phyloP scores from a whole-genome alignment of 2,329 filamentous ascomycete genomes.

The Thelonectria discophora region DNA sequence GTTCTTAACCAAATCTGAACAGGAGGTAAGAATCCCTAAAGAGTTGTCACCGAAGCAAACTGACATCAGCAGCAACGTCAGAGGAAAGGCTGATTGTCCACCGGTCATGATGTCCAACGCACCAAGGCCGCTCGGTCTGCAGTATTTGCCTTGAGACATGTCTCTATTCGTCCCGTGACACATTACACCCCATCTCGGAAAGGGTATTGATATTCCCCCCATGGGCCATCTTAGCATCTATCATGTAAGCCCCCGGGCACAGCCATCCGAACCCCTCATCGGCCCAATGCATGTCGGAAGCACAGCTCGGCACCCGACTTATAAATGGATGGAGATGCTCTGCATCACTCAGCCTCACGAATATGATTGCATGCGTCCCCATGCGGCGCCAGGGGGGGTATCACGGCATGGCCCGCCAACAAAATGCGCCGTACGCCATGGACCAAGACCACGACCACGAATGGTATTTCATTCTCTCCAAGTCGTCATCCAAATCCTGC shows the following conservation, averaged over 20 bases:
- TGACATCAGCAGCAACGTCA: too few species aligned
- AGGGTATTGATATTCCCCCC: not conserved
- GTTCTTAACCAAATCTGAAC: too few species aligned
- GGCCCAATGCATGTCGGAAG: conserved; percentile 7
- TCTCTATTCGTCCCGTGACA: too few species aligned
- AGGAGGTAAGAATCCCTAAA: too few species aligned
- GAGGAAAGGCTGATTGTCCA: too few species aligned
- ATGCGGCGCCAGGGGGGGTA: conserved; percentile 15
- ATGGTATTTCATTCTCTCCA: too few species aligned
- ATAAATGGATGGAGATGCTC: not conserved
- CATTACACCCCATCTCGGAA: too few species aligned
- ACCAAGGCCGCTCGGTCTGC: too few species aligned
- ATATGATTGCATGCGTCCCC: conserved; percentile 1
- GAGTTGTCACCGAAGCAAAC: too few species aligned
- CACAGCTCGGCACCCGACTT: conserved; percentile 19
- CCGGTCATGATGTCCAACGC: too few species aligned
- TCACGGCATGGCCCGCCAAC: conserved; percentile 32
- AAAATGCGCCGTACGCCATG: conserved; percentile 29
- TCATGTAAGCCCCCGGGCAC: conserved; percentile 14
- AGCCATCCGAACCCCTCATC: not conserved
- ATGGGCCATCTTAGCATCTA: too few species aligned
- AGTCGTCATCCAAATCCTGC: conserved; percentile 12
- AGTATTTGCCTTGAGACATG: not conserved
- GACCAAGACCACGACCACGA: too few species aligned
- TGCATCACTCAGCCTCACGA: conserved; percentile 19